These are phyloP conservation scores for Boletus edulis DNA, from an alignment of 768 basidiomycete species.

Conservation along the genomic window DNA sequence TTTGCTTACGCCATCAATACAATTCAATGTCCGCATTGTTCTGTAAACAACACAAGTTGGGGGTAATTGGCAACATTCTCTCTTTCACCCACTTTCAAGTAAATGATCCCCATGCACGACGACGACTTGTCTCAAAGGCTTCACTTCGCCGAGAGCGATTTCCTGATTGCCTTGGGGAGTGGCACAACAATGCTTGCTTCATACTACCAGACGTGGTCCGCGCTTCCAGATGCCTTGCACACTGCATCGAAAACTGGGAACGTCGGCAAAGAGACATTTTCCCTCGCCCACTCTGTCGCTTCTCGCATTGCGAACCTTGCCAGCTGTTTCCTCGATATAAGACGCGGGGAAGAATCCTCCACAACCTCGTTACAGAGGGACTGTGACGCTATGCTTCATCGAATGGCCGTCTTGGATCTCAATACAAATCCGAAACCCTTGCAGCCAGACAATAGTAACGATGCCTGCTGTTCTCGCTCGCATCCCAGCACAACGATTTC, in stretches of 20 bases:
- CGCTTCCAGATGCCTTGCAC: background rate
- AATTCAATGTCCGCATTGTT: conserved; percentile 7
- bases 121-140: conserved; percentile 2
- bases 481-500: background rate
- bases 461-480: background rate
- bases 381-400: conserved; percentile 4
- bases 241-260: background rate
- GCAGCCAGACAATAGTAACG: background rate
- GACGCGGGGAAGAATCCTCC: background rate
- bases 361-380: background rate
- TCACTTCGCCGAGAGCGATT: background rate
- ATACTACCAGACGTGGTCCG: background rate
- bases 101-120: no score
- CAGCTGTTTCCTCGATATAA: conserved; percentile 4
- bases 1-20: no score
- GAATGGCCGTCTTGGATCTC: background rate
- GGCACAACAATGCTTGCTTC: background rate
- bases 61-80: no score
- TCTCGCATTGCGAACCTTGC: conserved; percentile 4
- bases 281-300: background rate
- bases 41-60: no score
- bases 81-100: no score
- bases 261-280: background rate
- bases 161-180: background rate
- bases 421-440: background rate